Evolutionary conservation across 1,139 yeast species (phyloP), one percentile per base, ranked within the genome.

Genomic region (Diutina neorugosa): DNA sequence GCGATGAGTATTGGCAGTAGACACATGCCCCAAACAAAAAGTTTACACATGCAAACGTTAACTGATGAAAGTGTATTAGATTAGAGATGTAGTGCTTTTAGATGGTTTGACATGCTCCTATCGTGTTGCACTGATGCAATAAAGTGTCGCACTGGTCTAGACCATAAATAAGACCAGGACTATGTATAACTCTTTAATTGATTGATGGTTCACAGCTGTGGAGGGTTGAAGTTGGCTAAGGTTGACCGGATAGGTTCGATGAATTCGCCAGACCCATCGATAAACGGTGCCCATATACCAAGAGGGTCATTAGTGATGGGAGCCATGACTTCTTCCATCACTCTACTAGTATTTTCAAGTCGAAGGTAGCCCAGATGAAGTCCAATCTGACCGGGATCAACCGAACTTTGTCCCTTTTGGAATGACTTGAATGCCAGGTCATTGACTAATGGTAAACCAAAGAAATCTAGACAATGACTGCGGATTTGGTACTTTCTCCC

Each of bases 401-500:
- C 23, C 3, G 40, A n/a, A 1, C 23, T 19, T n/a, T 16, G 8
- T 11, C 50, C 50, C 21, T 16, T 27, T 25, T 27, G 50, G 19
- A 46, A 46, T 4, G 19, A n/a, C 19, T 16, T 19, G 14, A 46
- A 46, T 5, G 14, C 21, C 18, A n/a, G 37, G 18, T 46, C 50
- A 4, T 46, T 46, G 18, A 46, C n/a, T 18, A 46, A 27, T 3
- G 50, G 37, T 16, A 27, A 14, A 7, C 50, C 50, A 46, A 46
- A 46, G 21, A 23, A 46, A 4, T 25, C 37, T 2, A 46, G 21
- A 18, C 50, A 46, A 27, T 46, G 50, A 20, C 50, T 46, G 9
- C 50, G 37, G 14, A 46, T 46, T 16, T 46, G 50, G 31, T 46
- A 23, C 11, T 46, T 46, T 8, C 50, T n/a, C 14, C 50, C 50